Conservation (phyloP, 176 grass and related monocot genomes). For the Carex parvula region DNA sequence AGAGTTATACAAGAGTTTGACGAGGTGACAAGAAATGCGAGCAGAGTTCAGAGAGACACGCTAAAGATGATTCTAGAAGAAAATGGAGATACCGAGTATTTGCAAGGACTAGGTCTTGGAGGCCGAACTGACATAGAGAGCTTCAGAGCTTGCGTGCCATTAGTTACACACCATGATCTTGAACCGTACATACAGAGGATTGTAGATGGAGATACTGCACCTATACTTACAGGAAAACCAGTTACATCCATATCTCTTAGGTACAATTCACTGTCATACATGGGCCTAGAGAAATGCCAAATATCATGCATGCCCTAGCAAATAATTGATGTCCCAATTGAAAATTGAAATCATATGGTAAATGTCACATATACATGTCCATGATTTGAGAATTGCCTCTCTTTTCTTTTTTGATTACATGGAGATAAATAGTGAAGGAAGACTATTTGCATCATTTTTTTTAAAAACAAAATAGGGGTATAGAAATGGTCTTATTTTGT, state of each 20-base stretch:
- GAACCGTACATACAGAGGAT: slow-evolving; percentile 83
- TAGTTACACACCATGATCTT: slow-evolving; percentile 55
- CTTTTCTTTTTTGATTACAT: background rate
- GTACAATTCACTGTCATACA: slow-evolving; percentile 21
- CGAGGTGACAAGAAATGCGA: slow-evolving; percentile 47
- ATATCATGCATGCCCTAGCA: background rate
- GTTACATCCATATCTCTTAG: slow-evolving; percentile 74
- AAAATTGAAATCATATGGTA: background rate
- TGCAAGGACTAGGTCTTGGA: slow-evolving; percentile 40
- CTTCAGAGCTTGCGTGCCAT: slow-evolving; percentile 54
- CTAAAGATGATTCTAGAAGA: slow-evolving; percentile 56
- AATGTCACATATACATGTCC: background rate
- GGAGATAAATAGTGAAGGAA: background rate
- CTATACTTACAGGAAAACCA: slow-evolving; percentile 56
- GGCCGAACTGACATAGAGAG: slow-evolving; percentile 59
- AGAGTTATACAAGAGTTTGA: slow-evolving; percentile 70
- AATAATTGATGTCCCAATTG: background rate
- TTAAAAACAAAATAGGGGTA: background rate
- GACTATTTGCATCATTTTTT: background rate
- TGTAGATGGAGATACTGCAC: slow-evolving; percentile 56
- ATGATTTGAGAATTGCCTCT: background rate
- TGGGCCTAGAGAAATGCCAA: background rate
- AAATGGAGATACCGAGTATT: slow-evolving; percentile 54
- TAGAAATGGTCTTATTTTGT: background rate
- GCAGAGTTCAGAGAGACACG: slow-evolving; percentile 50